Conservation (phyloP, 495 filamentous ascomycete species). For the Aspergillus affinis region DNA sequence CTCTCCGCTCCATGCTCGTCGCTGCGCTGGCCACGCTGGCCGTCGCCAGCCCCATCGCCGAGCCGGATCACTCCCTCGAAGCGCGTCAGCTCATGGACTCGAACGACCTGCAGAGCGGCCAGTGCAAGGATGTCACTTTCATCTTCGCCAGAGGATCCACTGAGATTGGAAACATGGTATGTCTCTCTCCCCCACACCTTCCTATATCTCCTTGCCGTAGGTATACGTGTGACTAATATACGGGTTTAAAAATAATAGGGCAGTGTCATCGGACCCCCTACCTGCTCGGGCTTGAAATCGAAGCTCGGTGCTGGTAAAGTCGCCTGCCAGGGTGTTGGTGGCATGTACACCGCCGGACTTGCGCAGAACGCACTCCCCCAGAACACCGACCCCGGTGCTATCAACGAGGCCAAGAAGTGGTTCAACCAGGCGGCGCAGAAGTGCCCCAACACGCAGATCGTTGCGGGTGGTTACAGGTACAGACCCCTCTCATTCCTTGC, state of each 20-base stretch:
- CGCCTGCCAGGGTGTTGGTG: slow-evolving; percentile 36
- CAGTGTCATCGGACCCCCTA: slow-evolving; percentile 36
- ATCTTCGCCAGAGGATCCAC: slow-evolving; percentile 53
- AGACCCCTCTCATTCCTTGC: background rate
- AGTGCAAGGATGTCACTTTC: slow-evolving; percentile 49
- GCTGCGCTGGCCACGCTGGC: slow-evolving; percentile 19
- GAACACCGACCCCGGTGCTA: slow-evolving; percentile 34
- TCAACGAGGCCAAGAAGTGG: slow-evolving; percentile 36
- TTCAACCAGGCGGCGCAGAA: slow-evolving; percentile 34
- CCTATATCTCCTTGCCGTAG: background rate
- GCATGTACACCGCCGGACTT: slow-evolving; percentile 29
- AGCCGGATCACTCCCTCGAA: slow-evolving; percentile 8
- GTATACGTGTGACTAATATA: too few relatives aligned
- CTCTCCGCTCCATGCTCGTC: slow-evolving; percentile 17
- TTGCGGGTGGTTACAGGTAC: slow-evolving; percentile 53
- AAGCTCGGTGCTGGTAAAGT: slow-evolving; percentile 29
- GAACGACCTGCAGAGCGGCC: slow-evolving; percentile 44
- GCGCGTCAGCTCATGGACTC: slow-evolving; percentile 16
- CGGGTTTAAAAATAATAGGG: slow-evolving; percentile 26
- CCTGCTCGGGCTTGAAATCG: slow-evolving; percentile 35
- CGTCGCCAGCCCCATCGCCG: slow-evolving; percentile 17
- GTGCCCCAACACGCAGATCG: slow-evolving; percentile 56
- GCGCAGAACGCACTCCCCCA: slow-evolving; percentile 24
- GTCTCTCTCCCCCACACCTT: background rate
- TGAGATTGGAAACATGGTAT: slow-evolving; percentile 53